Conservation (phyloP, 352 stramenopile genomes). For the Globisporangium viniferum region DNA sequence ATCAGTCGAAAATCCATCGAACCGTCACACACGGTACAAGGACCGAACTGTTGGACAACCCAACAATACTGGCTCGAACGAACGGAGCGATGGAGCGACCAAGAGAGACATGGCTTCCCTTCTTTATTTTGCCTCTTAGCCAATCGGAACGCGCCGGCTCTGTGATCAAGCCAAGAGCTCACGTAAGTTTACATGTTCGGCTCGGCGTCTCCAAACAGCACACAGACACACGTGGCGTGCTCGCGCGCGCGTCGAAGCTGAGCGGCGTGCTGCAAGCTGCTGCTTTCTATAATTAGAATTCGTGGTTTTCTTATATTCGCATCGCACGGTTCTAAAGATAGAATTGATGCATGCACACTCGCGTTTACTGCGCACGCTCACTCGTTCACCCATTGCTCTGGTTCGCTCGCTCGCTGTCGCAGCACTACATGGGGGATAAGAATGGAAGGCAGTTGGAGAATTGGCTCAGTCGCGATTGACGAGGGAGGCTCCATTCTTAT, state of each 20-base stretch:
- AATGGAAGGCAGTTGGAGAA: slow-evolving; percentile 8
- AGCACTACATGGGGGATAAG: neutral
- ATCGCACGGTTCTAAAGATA: neutral
- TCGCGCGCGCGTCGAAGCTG: neutral
- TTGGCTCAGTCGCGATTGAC: slow-evolving; percentile 8
- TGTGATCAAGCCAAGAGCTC: neutral
- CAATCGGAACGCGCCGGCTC: neutral
- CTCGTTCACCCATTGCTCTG: neutral
- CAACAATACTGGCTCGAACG: slow-evolving; percentile 1
- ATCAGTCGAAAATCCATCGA: neutral
- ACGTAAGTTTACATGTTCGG: too few species aligned
- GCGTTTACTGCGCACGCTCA: neutral
- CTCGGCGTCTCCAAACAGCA: neutral
- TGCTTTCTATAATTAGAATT: neutral
- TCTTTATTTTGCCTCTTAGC: neutral
- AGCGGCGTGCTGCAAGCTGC: neutral
- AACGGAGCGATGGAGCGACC: neutral
- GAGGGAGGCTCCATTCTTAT: slow-evolving; percentile 1
- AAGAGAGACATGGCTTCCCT: slow-evolving; percentile 13
- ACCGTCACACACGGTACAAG: neutral
- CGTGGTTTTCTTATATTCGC: neutral
- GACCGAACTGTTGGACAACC: neutral
- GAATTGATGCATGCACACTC: neutral
- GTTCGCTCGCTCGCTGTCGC: neutral
- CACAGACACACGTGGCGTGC: neutral